Base-by-base conservation (phyloP, 2,329 filamentous ascomycete genomes). In the Beauveria bassiana region DNA sequence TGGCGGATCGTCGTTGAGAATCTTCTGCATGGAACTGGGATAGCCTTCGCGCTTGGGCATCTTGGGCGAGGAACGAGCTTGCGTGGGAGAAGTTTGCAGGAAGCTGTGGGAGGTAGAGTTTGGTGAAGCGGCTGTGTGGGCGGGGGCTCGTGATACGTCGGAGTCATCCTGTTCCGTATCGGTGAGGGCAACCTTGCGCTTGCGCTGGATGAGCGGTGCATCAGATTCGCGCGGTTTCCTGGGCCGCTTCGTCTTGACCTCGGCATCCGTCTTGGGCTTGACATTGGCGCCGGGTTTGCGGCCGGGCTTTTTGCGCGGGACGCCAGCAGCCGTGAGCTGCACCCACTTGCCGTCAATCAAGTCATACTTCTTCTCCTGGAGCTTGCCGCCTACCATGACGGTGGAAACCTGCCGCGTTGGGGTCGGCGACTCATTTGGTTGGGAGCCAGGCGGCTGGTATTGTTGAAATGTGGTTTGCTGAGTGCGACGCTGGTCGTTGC, bases 251-350 rank as follows among this genome's bases (percentile, higher is more conserved):
- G 74, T 74, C 70, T 84, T 75, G 75, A 16, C 81, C 77, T 53
- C 55, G 31, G 73, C 75, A 57, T 73, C 70, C 59, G 69, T 69
- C 70, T 76, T 78, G 62, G 73, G 72, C 67, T 80, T 81, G 54
- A 79, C 72, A 60, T 74, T 80, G 63, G 76, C 83, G 69, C 80
- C 88, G 68, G 85, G 84, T 69, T 88, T 88, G 55, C 85, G 81
- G 24, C 84, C 85, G 22, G 85, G 84, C 74, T 87, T 88, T 73
- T 86, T 86, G 5, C 84, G 75, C 0, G 83, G 82, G 7, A 84
- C 69, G 12, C 83, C 83, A 57, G 83, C 82, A 28, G 83, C 82
- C 0, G 82, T 86, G 58, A 86, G 72, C 64, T 77, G 78, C 31
- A 81, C 78, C 66, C 72, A 72, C 68, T 75, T 65, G 65, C 77